Conservation (phyloP, 371 early-diverging fungal species). For the Mucor irregularis region DNA sequence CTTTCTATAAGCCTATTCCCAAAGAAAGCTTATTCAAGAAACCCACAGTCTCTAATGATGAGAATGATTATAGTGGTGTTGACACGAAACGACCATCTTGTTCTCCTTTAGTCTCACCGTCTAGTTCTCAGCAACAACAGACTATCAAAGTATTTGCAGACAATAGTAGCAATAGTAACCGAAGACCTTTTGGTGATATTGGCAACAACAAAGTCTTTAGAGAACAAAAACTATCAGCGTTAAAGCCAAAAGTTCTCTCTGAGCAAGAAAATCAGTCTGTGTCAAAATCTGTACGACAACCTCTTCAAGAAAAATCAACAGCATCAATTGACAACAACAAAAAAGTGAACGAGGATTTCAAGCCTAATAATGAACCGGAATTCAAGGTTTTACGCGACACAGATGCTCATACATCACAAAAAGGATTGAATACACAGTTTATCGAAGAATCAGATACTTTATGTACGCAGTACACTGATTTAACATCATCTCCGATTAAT, state of each 20-base stretch:
- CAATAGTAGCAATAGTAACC: too few relatives aligned
- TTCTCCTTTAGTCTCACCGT: too few relatives aligned
- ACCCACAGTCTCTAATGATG: too few relatives aligned
- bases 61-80: background rate
- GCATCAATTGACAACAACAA: background rate
- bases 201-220: too few relatives aligned
- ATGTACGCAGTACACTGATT: conserved; percentile 1
- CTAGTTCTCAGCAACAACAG: background rate
- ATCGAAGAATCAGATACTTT: background rate
- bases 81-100: background rate
- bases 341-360: background rate
- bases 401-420: conserved; percentile 12
- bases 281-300: background rate
- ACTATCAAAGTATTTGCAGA: background rate
- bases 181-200: too few relatives aligned
- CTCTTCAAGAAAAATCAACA: background rate
- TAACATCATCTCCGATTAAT: conserved; percentile 2
- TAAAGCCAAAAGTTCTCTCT: too few relatives aligned
- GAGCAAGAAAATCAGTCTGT: too few relatives aligned
- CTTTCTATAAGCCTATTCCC: background rate
- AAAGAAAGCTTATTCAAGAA: too few relatives aligned
- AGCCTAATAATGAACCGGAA: background rate
- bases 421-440: conserved; percentile 8
- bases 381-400: conserved; percentile 9
- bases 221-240: too few relatives aligned